These are phyloP conservation scores for Amanita exitialis DNA, from an alignment of 768 basidiomycete species.

Conservation along the genomic window DNA sequence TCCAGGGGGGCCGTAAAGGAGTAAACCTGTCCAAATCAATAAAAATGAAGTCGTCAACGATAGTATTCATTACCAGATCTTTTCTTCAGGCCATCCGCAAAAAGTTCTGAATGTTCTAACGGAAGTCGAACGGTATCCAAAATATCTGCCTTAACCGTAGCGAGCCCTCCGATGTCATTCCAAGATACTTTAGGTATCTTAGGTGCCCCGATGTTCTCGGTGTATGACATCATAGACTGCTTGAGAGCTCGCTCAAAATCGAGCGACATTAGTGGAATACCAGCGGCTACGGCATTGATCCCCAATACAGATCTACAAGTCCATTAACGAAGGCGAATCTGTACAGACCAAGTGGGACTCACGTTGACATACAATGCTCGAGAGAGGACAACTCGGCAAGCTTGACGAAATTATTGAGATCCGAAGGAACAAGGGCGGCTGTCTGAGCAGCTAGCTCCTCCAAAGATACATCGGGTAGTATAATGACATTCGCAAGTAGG, in stretches of 20 bases:
- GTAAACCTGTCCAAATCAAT: constrained; percentile 47
- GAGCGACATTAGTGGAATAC: constrained; percentile 34
- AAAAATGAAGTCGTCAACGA: neutral
- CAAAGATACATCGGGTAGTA: constrained; percentile 78
- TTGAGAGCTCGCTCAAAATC: constrained; percentile 71
- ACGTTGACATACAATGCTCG: constrained; percentile 26
- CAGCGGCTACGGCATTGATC: constrained; percentile 22
- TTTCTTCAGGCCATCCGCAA: constrained; percentile 88
- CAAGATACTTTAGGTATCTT: constrained; percentile 92
- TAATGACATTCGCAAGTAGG: constrained; percentile 24
- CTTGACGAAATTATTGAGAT: constrained; percentile 60
- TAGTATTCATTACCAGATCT: constrained; percentile 60
- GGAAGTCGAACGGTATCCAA: constrained; percentile 94
- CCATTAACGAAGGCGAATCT: neutral
- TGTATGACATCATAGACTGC: constrained; percentile 67
- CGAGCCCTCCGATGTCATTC: constrained; percentile 95
- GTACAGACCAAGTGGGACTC: constrained; percentile 20
- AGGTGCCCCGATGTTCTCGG: constrained; percentile 93
- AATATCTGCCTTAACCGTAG: constrained; percentile 82
- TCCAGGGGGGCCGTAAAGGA: constrained; percentile 91
- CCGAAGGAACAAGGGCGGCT: constrained; percentile 80
- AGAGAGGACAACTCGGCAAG: constrained; percentile 49
- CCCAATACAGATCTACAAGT: neutral
- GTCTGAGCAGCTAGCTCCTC: constrained; percentile 70
- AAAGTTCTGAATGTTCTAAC: constrained; percentile 81